These are phyloP conservation scores for Rhododendron henanense DNA, from an alignment of 148 eudicot species.

Conservation along the genomic window DNA sequence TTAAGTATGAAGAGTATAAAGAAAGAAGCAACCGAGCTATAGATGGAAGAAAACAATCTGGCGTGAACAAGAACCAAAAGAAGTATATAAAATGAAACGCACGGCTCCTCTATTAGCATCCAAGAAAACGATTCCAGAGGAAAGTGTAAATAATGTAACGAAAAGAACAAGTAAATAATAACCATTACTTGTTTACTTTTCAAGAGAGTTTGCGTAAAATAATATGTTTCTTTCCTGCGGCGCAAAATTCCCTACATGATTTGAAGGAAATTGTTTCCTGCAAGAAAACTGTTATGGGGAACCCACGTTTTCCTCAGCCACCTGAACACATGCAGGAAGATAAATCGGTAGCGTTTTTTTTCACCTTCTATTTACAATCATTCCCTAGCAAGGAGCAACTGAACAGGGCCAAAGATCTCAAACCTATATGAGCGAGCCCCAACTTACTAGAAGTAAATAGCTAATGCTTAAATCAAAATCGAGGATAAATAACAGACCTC, in stretches of 20 bases:
- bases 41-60: background rate
- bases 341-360: background rate
- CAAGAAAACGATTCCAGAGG: background rate
- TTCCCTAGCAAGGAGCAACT: background rate
- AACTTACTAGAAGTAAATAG: background rate
- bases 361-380: background rate
- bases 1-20: background rate
- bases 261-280: background rate
- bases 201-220: background rate
- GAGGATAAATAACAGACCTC: slow-evolving; percentile 55
- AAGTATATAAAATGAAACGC: background rate
- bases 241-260: background rate
- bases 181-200: background rate
- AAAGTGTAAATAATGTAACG: background rate
- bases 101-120: background rate
- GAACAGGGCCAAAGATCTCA: background rate
- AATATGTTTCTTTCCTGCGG: background rate
- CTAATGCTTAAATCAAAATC: background rate
- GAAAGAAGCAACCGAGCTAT: background rate
- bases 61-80: background rate
- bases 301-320: background rate
- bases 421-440: background rate
- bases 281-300: background rate
- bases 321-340: background rate
- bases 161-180: background rate